Evolutionary conservation across 2,329 filamentous ascomycete species (phyloP), one percentile per base, ranked within the genome.

Genomic region (Diaporthe sp.): DNA sequence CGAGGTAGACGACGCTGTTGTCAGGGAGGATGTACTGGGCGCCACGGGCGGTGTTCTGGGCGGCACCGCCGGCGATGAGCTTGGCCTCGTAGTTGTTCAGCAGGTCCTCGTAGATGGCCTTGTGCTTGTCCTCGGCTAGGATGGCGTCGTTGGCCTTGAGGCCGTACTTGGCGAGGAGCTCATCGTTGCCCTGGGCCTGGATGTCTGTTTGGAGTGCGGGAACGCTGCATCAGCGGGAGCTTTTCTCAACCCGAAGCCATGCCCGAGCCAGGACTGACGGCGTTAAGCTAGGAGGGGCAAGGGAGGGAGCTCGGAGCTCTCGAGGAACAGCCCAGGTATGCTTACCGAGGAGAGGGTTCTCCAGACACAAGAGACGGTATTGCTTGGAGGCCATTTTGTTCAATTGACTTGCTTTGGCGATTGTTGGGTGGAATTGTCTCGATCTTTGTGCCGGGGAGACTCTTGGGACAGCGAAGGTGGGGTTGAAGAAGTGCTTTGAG

Each of bases 71-170:
- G 71, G 97, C 95, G 82, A 98, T 97, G 83, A 98, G 89, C 87
- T 97, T 97, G 77, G 96, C 96, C 80, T 97, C 92, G 86, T 92
- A 94, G 90, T 97, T 96, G 86, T 94, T 93, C 80, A 98, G 91
- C 79, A 98, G 91, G 82, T 99, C 97, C 83, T 98, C 96, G 85
- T 95, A 99, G 82, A 99, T 90, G 59, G 90, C 91, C 82, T 93
- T 89, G 87, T 99, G 97, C 88, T 97, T 93, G 82, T 94, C 92
- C 85, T 97, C 95, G 73, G 96, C 96, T 76, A 99, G 94, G 84
- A 99, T 98, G 80, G 97, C 97, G 84, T 99, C 96, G 87, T 99
- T 98, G 84, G 93, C 90, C 89, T 99, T 98, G 81, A 99, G 90
- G 75, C 87, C 92, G 84, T 99, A 99, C 89, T 98, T 97, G 79